Percentiles rank a stretch among this genome's conserved stretches.
These are phyloP conservation scores for Alloascoidea africana DNA, from an alignment of 805 yeast species.

Conservation along the genomic window DNA sequence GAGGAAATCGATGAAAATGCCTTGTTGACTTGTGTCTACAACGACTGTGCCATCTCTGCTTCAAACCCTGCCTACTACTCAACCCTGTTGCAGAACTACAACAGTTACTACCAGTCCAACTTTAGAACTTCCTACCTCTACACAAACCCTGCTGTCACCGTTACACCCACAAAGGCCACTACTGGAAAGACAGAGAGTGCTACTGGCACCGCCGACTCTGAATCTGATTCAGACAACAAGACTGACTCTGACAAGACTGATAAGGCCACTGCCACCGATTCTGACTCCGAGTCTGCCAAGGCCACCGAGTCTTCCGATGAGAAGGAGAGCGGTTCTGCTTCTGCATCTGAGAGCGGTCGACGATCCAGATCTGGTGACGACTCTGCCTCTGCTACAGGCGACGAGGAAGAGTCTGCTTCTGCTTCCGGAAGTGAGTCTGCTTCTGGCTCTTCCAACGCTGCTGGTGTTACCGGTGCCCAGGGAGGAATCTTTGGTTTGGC, in stretches of 20 bases:
- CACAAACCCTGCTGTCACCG: neutral
- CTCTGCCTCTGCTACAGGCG: neutral
- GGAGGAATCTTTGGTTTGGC: too few species aligned
- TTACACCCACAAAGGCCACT: neutral
- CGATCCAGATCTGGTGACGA: neutral
- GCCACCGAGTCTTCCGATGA: neutral
- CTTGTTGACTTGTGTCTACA: constrained; percentile 1
- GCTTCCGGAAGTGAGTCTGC: neutral
- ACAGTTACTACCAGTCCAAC: neutral
- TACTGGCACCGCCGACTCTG: neutral
- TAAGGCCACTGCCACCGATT: constrained; percentile 1
- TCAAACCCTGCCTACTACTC: constrained; percentile 1
- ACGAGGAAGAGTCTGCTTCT: neutral
- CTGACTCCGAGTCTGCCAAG: neutral
- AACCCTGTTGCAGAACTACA: neutral
- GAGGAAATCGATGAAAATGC: neutral
- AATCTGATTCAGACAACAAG: neutral
- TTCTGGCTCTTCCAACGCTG: neutral
- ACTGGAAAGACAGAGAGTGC: neutral
- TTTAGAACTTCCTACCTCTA: neutral
- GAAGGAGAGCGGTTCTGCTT: neutral
- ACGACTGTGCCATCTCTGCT: constrained; percentile 1
- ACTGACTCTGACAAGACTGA: too few species aligned
- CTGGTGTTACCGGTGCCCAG: too few species aligned
- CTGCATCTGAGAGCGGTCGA: neutral